Evolutionary conservation across 371 early-diverging fungal species (phyloP).

Genomic region (Mucor sp.): DNA sequence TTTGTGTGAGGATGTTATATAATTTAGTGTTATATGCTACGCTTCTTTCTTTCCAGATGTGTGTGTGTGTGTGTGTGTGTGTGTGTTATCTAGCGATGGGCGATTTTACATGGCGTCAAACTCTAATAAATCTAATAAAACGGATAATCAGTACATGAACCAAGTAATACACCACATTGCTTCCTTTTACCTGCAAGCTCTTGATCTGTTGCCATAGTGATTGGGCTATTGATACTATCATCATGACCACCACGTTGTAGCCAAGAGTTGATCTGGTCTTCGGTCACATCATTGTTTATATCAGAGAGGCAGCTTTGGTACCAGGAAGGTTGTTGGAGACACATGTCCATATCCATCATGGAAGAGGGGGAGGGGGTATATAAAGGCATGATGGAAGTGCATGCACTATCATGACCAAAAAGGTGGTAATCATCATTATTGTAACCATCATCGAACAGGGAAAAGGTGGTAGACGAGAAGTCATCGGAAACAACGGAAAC

Average conservation of each 20-base stretch:
- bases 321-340: not conserved
- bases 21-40: not conserved
- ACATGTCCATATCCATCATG: slow-evolving; percentile 12
- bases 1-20: not conserved
- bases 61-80: not conserved
- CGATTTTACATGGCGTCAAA: slow-evolving; percentile 18
- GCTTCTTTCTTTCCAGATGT: not conserved
- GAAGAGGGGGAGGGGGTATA: slow-evolving; percentile 17
- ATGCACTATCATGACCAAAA: slow-evolving; percentile 1
- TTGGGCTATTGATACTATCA: slow-evolving; percentile 15
- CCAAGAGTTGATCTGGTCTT: slow-evolving; percentile 33
- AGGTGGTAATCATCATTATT: not conserved
- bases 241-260: slow-evolving; percentile 26
- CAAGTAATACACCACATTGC: not conserved
- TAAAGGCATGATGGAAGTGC: slow-evolving; percentile 8
- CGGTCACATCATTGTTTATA: slow-evolving; percentile 23
- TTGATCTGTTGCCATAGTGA: slow-evolving; percentile 34
- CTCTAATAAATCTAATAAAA: slow-evolving; percentile 18
- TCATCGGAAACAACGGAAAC: slow-evolving; percentile 16
- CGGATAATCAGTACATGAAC: not conserved
- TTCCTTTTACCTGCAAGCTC: slow-evolving; percentile 25
- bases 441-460: not conserved
- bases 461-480: slow-evolving; percentile 1
- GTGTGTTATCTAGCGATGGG: not conserved
- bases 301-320: not conserved